Conservation (phyloP, 257 asterid species). For the Solanum tarijense region DNA sequence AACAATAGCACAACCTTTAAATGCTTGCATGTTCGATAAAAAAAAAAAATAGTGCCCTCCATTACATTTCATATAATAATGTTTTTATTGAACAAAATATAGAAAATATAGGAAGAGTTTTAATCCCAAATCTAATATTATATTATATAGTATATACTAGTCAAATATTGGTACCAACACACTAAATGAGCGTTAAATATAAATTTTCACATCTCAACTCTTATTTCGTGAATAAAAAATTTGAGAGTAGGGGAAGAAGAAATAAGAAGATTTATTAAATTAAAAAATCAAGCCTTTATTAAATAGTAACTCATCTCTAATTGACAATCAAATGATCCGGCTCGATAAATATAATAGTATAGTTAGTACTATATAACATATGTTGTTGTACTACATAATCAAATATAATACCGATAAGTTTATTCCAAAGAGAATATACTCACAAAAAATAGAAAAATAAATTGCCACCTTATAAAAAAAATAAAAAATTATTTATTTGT, state of each 20-base stretch:
- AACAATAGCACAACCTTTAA: no score
- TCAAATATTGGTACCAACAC: background rate
- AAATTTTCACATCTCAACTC: no score
- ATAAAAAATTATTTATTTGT: no score
- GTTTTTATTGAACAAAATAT: no score
- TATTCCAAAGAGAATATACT: background rate
- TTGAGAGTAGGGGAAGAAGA: rapidly evolving
- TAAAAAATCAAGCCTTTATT: rapidly evolving
- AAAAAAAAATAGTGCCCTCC: background rate
- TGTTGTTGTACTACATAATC: no score
- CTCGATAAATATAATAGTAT: no score
- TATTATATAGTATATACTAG: background rate
- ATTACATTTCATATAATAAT: background rate
- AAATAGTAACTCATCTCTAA: no score
- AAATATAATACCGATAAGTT: background rate
- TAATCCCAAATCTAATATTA: background rate
- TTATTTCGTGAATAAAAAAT: no score
- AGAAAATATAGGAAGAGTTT: background rate
- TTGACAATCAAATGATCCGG: rapidly evolving
- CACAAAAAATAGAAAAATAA: background rate
- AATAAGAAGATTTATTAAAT: no score
- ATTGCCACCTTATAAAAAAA: background rate
- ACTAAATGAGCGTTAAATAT: background rate
- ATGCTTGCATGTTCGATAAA: background rate
- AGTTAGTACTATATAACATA: background rate